phyloP scores from a whole-genome alignment of 208 protist genomes.

The Leishmania aethiopica region DNA sequence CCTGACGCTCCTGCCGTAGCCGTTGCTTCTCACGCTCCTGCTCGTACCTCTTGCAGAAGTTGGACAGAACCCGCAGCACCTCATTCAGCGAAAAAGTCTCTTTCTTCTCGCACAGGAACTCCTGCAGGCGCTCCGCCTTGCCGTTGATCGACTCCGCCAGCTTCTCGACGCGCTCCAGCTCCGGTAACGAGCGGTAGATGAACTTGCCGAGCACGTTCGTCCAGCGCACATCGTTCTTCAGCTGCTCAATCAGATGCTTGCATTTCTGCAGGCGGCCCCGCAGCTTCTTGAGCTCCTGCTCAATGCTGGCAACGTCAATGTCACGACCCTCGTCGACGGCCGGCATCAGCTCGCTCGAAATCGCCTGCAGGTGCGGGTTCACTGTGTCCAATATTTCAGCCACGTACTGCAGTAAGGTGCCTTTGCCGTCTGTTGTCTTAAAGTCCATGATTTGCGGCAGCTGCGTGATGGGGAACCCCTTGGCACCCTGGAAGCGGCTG shows the following conservation, averaged over 20 bases:
- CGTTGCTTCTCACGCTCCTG: slow-evolving; percentile 40
- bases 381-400: slow-evolving; percentile 44
- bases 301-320: slow-evolving; percentile 60
- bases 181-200: slow-evolving; percentile 43
- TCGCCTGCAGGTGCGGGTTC: slow-evolving; percentile 42
- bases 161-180: slow-evolving; percentile 53
- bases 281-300: slow-evolving; percentile 55
- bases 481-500: slow-evolving; percentile 68
- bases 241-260: slow-evolving; percentile 44
- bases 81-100: slow-evolving; percentile 61
- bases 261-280: slow-evolving; percentile 49
- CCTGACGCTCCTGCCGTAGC: slow-evolving; percentile 13
- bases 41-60: slow-evolving; percentile 71
- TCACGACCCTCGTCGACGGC: slow-evolving; percentile 46
- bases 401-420: slow-evolving; percentile 60
- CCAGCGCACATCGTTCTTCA: slow-evolving; percentile 63
- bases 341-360: slow-evolving; percentile 62
- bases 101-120: slow-evolving; percentile 61
- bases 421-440: slow-evolving; percentile 64
- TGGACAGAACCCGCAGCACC: slow-evolving; percentile 48
- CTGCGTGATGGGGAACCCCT: slow-evolving; percentile 79
- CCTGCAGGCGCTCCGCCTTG: slow-evolving; percentile 47
- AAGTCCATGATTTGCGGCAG: slow-evolving; percentile 72
- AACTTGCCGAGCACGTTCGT: slow-evolving; percentile 67
- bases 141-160: slow-evolving; percentile 46